phyloP scores from a whole-genome alignment of 352 stramenopile genomes.

The Plasmopara halstedii region DNA sequence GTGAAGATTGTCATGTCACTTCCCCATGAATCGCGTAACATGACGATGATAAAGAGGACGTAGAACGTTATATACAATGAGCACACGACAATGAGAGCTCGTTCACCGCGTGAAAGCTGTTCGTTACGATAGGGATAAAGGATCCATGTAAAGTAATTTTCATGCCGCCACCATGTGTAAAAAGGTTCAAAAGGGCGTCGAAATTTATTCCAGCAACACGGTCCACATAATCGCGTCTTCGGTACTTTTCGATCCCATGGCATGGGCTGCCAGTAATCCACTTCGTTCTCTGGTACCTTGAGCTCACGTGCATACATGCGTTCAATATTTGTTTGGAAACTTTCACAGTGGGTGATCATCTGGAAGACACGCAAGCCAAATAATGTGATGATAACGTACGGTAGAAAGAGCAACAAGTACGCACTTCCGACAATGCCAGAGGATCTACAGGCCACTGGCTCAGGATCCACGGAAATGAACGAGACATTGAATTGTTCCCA shows the following conservation, averaged over 20 bases:
- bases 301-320: constrained; percentile 49
- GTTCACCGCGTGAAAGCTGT: constrained; percentile 41
- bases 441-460: constrained; percentile 40
- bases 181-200: constrained; percentile 55
- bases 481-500: constrained; percentile 20
- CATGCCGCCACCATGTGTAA: constrained; percentile 70
- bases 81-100: constrained; percentile 55
- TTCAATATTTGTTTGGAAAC: constrained; percentile 51
- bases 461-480: constrained; percentile 54
- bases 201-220: constrained; percentile 67
- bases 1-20: constrained; percentile 29
- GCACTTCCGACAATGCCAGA: constrained; percentile 37
- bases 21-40: constrained; percentile 41
- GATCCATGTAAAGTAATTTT: constrained; percentile 77
- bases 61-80: constrained; percentile 74
- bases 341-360: constrained; percentile 53
- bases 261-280: constrained; percentile 68
- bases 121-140: constrained; percentile 68
- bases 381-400: constrained; percentile 41
- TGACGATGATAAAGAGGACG: constrained; percentile 59
- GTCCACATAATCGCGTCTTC: constrained; percentile 47
- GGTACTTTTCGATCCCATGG: constrained; percentile 69
- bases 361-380: constrained; percentile 59
- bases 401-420: constrained; percentile 54
- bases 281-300: constrained; percentile 45